A percentile compares a stretch with the other conserved stretches of the same genome.
These are phyloP conservation scores for Aspergillus hortae DNA, from an alignment of 2,329 filamentous ascomycete genomes.

Conservation along the genomic window DNA sequence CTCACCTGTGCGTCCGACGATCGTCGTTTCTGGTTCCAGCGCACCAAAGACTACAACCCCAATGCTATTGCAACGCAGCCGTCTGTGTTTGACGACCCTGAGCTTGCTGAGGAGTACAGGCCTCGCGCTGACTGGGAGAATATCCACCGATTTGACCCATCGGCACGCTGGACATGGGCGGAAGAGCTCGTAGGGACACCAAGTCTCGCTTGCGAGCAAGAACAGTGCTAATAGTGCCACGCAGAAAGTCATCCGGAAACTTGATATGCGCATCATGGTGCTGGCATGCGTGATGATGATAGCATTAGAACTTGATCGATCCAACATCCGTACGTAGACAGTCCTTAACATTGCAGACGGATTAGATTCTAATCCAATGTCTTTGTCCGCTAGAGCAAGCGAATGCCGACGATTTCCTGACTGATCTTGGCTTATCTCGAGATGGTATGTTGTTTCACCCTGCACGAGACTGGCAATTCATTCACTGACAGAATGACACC, in stretches of 20 bases:
- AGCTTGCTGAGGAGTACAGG: constrained; percentile 33
- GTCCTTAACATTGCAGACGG: constrained; percentile 43
- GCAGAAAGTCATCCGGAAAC: constrained; percentile 12
- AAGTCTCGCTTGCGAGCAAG: background rate
- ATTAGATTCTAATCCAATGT: constrained; percentile 8
- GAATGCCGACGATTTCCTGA: constrained; percentile 55
- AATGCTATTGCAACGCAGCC: constrained; percentile 38
- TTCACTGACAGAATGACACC: background rate
- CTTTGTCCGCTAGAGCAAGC: constrained; percentile 39
- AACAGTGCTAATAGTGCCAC: constrained; percentile 45
- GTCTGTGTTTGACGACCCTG: constrained; percentile 46
- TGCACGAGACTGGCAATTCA: background rate
- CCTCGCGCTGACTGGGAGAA: constrained; percentile 30
- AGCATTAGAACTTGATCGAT: constrained; percentile 56
- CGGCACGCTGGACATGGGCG: constrained; percentile 18
- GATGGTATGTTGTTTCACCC: constrained; percentile 12
- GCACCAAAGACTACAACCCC: constrained; percentile 19
- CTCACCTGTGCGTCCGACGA: constrained; percentile 18
- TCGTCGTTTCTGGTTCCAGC: constrained; percentile 29
- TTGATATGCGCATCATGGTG: constrained; percentile 23
- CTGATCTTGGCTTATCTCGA: constrained; percentile 25
- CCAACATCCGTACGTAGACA: constrained; percentile 43
- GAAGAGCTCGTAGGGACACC: constrained; percentile 14
- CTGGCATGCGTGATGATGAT: constrained; percentile 55
- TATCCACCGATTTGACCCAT: constrained; percentile 19